Evolutionary conservation across 2,329 filamentous ascomycete genomes (phyloP).

Genomic region (Fusarium pseudocircinatum): DNA sequence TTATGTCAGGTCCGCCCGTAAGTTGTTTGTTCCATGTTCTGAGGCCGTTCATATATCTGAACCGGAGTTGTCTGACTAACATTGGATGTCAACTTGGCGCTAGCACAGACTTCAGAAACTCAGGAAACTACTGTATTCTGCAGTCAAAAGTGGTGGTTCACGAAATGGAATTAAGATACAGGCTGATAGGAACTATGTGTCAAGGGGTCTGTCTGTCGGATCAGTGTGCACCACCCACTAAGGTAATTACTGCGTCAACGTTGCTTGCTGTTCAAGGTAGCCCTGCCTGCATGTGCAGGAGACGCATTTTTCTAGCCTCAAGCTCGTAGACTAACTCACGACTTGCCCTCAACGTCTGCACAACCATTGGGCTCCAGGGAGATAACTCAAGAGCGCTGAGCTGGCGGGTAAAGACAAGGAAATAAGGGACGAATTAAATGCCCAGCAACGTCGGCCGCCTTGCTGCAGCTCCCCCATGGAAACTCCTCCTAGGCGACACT

Average conservation of each 20-base stretch:
- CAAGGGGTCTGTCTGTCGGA: neutral
- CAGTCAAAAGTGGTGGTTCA: neutral
- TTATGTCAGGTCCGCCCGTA: neutral
- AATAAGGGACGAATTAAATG: constrained; percentile 26
- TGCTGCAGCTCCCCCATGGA: constrained; percentile 29
- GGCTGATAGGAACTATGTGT: neutral
- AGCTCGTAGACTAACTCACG: neutral
- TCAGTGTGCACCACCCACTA: neutral
- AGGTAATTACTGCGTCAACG: neutral
- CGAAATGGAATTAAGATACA: neutral
- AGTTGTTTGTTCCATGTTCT: neutral
- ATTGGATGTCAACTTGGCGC: neutral
- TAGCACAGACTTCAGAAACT: neutral
- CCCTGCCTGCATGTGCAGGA: constrained; percentile 7
- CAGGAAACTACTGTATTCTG: neutral
- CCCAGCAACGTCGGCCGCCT: constrained; percentile 31
- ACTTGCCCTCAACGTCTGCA: neutral
- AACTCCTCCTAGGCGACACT: constrained; percentile 8
- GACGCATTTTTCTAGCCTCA: constrained; percentile 3
- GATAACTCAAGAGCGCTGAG: constrained; percentile 9
- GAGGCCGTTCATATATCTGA: constrained; percentile 5
- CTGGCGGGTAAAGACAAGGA: constrained; percentile 20
- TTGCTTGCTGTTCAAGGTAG: constrained; percentile 2
- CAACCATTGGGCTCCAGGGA: neutral
- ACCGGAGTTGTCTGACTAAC: neutral